A percentile compares a stretch with the other conserved stretches of the same genome.
Conservation (phyloP, 2,329 filamentous ascomycete genomes). For the Clarireedia hainanense region DNA sequence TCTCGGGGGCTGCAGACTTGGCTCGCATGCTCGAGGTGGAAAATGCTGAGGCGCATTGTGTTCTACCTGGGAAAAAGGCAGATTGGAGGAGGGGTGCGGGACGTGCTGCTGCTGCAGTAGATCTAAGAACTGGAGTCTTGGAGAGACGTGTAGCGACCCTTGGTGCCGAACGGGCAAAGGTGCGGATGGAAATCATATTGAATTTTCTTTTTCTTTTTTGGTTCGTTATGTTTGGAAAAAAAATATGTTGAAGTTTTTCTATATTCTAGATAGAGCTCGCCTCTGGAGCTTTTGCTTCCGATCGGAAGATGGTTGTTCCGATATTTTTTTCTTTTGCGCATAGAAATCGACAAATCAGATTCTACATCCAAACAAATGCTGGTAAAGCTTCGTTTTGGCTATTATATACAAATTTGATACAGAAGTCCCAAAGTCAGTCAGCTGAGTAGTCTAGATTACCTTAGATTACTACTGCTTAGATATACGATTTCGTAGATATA, state of each 20-base stretch:
- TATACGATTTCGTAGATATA: too few relatives aligned
- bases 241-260: conserved; percentile 5
- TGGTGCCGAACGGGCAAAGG: conserved; percentile 58
- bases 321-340: background rate
- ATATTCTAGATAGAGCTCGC: background rate
- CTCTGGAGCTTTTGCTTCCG: conserved; percentile 10
- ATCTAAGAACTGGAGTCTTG: conserved; percentile 42
- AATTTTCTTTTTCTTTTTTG: conserved; percentile 9
- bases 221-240: conserved; percentile 5
- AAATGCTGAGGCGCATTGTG: conserved; percentile 25
- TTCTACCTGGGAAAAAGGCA: conserved; percentile 22
- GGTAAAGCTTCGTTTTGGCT: too few relatives aligned
- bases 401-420: too few relatives aligned
- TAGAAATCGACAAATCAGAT: background rate
- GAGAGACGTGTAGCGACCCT: conserved; percentile 53
- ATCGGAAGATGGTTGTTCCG: conserved; percentile 11
- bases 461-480: too few relatives aligned
- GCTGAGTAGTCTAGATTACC: too few relatives aligned
- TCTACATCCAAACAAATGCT: background rate
- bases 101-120: conserved; percentile 19
- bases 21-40: conserved; percentile 37
- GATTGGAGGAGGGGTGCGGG: conserved; percentile 23
- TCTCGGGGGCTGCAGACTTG: conserved; percentile 33
- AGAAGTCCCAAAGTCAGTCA: too few relatives aligned
- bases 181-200: conserved; percentile 62